A percentile compares a stretch with the other conserved stretches of the same genome.
Evolutionary conservation across 768 basidiomycete genomes (phyloP).

Genomic region (Naganishia kalamii): DNA sequence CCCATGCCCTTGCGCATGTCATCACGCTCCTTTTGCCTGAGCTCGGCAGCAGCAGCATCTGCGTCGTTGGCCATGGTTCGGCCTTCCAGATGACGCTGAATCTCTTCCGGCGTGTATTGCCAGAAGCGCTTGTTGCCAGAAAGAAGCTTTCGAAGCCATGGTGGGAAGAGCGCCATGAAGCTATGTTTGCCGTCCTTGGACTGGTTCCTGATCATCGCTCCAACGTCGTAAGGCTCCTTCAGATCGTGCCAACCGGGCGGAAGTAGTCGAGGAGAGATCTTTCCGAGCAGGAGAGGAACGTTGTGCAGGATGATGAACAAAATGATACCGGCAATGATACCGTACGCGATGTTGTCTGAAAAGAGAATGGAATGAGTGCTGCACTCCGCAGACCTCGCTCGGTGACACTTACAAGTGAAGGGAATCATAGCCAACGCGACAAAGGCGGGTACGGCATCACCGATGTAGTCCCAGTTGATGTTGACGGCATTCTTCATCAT

Average conservation of each 20-base stretch:
- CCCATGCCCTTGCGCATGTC: constrained; percentile 33
- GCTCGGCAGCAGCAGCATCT: constrained; percentile 30
- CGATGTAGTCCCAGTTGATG: constrained; percentile 83
- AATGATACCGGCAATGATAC: constrained; percentile 71
- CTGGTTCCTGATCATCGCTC: constrained; percentile 33
- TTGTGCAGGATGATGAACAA: constrained; percentile 70
- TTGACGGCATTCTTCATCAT: constrained; percentile 82
- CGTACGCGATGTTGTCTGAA: constrained; percentile 68
- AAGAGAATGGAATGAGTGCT: background rate
- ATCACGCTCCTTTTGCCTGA: constrained; percentile 35
- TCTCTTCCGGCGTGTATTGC: constrained; percentile 36
- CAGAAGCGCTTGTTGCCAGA: constrained; percentile 36
- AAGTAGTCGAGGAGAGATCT: constrained; percentile 47
- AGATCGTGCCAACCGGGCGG: constrained; percentile 40
- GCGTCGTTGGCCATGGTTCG: constrained; percentile 28
- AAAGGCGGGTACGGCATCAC: constrained; percentile 82
- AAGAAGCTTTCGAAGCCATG: constrained; percentile 36
- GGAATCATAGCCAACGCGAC: constrained; percentile 68
- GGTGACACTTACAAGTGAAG: constrained; percentile 34
- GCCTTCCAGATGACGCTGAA: constrained; percentile 33
- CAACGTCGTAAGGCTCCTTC: constrained; percentile 37
- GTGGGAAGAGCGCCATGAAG: constrained; percentile 31
- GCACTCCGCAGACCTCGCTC: constrained; percentile 28
- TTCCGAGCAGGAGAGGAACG: constrained; percentile 57
- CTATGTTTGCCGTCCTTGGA: constrained; percentile 23